These are phyloP conservation scores for Fusarium sp. DNA, from an alignment of 2,329 filamentous ascomycete genomes.

Conservation along the genomic window DNA sequence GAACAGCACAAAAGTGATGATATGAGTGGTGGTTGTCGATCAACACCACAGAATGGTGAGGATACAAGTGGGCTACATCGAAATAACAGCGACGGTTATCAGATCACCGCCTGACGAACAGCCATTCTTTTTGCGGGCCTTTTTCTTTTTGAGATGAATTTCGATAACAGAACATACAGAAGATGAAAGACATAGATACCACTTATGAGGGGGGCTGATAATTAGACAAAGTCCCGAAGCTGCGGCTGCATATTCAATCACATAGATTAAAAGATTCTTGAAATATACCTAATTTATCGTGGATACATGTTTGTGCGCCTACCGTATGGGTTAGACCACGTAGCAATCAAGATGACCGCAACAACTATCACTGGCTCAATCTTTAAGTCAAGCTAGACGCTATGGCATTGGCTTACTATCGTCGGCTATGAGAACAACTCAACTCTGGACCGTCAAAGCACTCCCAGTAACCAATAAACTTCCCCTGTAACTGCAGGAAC, in stretches of 20 bases:
- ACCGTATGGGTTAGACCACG: not conserved
- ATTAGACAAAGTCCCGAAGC: constrained; percentile 7
- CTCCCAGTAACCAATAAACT: not conserved
- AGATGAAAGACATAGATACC: constrained; percentile 28
- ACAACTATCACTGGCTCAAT: not conserved
- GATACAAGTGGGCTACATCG: constrained; percentile 6
- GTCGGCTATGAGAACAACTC: not conserved
- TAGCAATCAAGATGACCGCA: not conserved
- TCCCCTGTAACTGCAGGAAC: not conserved
- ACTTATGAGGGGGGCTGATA: constrained; percentile 18
- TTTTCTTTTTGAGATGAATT: not conserved
- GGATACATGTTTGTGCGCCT: not conserved
- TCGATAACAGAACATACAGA: not conserved
- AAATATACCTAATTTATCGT: not conserved
- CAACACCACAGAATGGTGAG: constrained; percentile 11
- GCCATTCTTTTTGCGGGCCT: not conserved
- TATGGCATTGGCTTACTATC: not conserved
- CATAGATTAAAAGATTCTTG: not conserved
- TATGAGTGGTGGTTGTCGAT: constrained; percentile 11
- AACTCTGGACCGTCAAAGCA: not conserved
- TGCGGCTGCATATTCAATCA: not conserved
- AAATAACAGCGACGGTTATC: not conserved
- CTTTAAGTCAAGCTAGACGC: not conserved
- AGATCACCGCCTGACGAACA: constrained; percentile 15
- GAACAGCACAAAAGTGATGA: constrained; percentile 20